Base-by-base conservation (phyloP, 1,284 basidiomycete species). In the Porphyrellus sp. region DNA sequence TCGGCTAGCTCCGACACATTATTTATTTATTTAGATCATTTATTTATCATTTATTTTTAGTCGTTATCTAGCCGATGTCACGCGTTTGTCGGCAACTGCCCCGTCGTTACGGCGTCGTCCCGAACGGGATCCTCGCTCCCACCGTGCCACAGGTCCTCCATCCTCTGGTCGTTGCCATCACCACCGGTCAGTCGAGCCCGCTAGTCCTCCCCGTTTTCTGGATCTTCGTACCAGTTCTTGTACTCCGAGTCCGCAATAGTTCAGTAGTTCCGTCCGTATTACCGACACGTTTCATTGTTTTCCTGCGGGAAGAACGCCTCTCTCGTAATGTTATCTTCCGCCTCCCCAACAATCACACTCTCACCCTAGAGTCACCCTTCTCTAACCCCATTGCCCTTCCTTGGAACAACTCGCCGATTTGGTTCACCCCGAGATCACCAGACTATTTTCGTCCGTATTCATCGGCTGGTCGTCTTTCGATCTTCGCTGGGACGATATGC, bases 11-110 rank as follows among this genome's bases (percentile, higher is more conserved):
- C 64, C 64, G 68, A 37, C 30, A n/a, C n/a, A n/a, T 45, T 27
- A 49, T 16, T 49, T 30, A 23, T 40, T 54, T 39, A 47, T 46
- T 54, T 42, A 49, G 0, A 18, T 31, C 28, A 37, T 50, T 52
- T 41, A 15, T 21, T 42, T 41, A 38, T 38, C 49, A 40, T n/a
- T 41, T 51, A 35, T 49, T 51, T 64, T 25, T 9, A 15, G 33
- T 50, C 40, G 49, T 64, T 63, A 65, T 67, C 65, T 70, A 68
- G 37, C 67, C 64, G 68, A 65, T n/a, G 59, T 59, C 67, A 39
- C 49, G 24, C 37, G 35, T 53, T 47, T 12, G 46, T 62, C 52
- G 54, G 53, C 42, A 47, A 33, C 43, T 27, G 35, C 8, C 33
- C 61, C n/a, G n/a, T n/a, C n/a, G 37, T 63, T 61, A 61, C 61